phyloP scores from a whole-genome alignment of 352 stramenopile species.

The Phytophthora aleatoria region DNA sequence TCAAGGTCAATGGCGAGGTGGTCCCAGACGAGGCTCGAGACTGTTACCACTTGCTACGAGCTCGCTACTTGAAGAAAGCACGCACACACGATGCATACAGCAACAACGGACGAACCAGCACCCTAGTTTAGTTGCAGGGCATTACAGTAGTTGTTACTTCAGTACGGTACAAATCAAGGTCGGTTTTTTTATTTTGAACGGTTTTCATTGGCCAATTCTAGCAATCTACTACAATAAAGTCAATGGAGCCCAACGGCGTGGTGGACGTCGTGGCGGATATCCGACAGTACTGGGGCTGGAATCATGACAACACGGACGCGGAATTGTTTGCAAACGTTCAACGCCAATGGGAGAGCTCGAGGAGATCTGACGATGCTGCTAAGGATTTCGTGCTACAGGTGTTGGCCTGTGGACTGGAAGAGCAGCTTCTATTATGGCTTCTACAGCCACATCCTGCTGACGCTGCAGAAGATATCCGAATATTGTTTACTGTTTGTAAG shows the following conservation, averaged over 20 bases:
- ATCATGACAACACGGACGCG: conserved; percentile 2
- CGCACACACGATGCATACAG: conserved; percentile 30
- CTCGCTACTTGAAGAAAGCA: conserved; percentile 60
- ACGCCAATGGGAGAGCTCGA: conserved; percentile 20
- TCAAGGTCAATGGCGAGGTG: conserved; percentile 55
- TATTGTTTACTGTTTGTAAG: conserved; percentile 16
- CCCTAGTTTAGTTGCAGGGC: conserved; percentile 16
- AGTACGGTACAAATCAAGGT: too few species aligned
- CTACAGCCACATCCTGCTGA: conserved; percentile 43
- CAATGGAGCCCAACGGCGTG: conserved; percentile 8
- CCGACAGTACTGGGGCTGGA: conserved; percentile 20
- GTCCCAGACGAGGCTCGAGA: conserved; percentile 58
- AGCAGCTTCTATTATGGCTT: conserved; percentile 35
- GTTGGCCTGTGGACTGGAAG: conserved; percentile 32
- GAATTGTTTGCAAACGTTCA: conserved; percentile 26
- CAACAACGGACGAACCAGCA: conserved; percentile 23
- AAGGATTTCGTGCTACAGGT: conserved; percentile 32
- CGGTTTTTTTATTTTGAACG: not conserved
- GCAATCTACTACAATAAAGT: not conserved
- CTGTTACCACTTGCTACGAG: conserved; percentile 54
- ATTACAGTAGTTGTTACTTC: too few species aligned
- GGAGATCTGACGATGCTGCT: not conserved
- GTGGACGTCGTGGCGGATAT: conserved; percentile 9
- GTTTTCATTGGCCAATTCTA: conserved; percentile 18
- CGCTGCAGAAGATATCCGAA: conserved; percentile 22